Evolutionary conservation across 2,329 filamentous ascomycete genomes (phyloP).

Genomic region (Paraphoma chrysanthemicola): DNA sequence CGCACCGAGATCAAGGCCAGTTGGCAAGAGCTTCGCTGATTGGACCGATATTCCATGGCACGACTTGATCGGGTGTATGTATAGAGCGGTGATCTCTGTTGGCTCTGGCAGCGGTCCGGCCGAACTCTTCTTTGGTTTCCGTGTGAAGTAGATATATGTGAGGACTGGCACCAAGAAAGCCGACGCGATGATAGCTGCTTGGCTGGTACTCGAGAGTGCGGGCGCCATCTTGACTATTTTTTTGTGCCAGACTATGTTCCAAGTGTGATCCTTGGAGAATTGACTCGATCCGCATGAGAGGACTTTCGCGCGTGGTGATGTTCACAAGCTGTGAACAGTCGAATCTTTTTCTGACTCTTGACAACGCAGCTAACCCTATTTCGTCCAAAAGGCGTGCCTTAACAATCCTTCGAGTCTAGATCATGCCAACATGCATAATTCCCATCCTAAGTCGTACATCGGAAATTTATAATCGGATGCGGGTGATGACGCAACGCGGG

Average conservation of each 20-base stretch:
- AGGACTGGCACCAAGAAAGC: constrained; percentile 40
- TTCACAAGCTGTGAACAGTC: background rate
- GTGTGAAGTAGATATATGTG: constrained; percentile 37
- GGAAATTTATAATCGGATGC: constrained; percentile 4
- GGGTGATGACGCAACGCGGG: background rate
- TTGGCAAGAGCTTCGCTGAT: constrained; percentile 59
- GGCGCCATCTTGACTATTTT: constrained; percentile 32
- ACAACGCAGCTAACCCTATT: background rate
- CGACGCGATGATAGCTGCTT: constrained; percentile 31
- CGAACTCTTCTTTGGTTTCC: constrained; percentile 14
- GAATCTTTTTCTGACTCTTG: background rate
- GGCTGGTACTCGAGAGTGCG: constrained; percentile 23
- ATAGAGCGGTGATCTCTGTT: constrained; percentile 57
- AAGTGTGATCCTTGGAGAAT: background rate
- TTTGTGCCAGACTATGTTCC: background rate
- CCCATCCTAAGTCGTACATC: background rate
- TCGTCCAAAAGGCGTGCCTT: background rate
- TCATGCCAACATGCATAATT: constrained; percentile 1
- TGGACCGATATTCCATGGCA: constrained; percentile 67
- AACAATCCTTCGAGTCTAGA: constrained; percentile 3
- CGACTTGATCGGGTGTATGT: constrained; percentile 71
- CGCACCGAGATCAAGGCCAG: constrained; percentile 62
- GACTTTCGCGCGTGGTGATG: background rate
- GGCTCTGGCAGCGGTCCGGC: constrained; percentile 42
- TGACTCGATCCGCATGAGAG: too few relatives aligned